Evolutionary conservation across 768 basidiomycete genomes (phyloP), one percentile per base, ranked within the genome.

Genomic region (Hortiboletus flavorubellus): DNA sequence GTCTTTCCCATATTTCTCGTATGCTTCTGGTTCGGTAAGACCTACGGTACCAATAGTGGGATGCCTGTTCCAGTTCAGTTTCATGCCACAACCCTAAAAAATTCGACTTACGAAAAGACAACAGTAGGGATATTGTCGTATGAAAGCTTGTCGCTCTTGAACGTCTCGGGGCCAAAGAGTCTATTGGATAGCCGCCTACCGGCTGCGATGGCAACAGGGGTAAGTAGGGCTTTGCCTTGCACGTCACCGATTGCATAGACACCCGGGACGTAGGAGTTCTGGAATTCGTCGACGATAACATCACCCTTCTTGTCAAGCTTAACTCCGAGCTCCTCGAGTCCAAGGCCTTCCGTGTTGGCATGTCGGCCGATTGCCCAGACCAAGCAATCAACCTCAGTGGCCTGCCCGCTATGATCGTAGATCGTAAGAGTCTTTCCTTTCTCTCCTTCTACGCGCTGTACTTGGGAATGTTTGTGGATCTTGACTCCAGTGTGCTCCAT

Each of bases 151-250:
- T 96, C 89, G 46, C 87, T 70, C 76, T 89, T 93, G 80, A 80
- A 95, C 72, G 91, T 78, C 56, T 84, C 82, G 3, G 86, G 86
- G 10, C 97, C 97, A 65, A 93, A 99, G 44, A 98, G 74, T 55
- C 97, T 78, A 74, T 98, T 98, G 51, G 89, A 80, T 38, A 98
- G 76, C 57, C 93, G 76, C 56, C 97, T 78, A 21, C 93, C 97
- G 15, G 97, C 97, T 46, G 96, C 96, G 54, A 99, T 96, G 40
- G 97, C 97, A 10, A 99, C 97, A 15, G 97, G 97, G 5, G 97
- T 99, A 55, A 99, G 78, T 33, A 96, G 77, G 41, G 85, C 91
- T 72, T 97, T 95, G 58, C 97, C 97, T 61, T 84, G 84, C 21
- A 94, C 92, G 67, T 99, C 97, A 2, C 97, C 97, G 53, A 98